These are phyloP conservation scores for Coemansia sp. DNA, from an alignment of 192 early-diverging fungal species.

Conservation along the genomic window DNA sequence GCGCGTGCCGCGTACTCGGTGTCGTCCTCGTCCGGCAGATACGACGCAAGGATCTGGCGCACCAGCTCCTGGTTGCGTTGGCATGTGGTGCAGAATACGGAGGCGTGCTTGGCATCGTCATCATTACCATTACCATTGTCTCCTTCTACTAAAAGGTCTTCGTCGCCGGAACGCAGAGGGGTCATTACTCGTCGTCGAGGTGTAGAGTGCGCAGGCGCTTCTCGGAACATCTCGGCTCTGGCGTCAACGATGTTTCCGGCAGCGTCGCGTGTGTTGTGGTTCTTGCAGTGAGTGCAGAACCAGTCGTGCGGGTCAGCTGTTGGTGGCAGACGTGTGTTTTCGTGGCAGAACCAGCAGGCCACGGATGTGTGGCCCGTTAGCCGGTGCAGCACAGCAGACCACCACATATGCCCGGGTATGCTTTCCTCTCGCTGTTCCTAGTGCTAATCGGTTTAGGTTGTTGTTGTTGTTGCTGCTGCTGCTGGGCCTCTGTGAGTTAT, in stretches of 20 bases:
- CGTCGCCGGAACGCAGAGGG: too few species aligned
- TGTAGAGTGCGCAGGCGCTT: constrained; percentile 13
- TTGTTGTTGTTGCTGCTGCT: too few species aligned
- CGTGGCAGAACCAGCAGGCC: constrained; percentile 51
- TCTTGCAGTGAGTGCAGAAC: constrained; percentile 42
- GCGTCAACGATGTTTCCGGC: constrained; percentile 38
- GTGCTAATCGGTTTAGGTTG: background rate
- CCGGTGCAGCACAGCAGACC: constrained; percentile 12
- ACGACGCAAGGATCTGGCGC: constrained; percentile 33
- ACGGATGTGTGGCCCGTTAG: constrained; percentile 17
- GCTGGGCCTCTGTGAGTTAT: background rate
- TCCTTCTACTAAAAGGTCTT: too few species aligned
- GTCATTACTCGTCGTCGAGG: background rate
- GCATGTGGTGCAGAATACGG: constrained; percentile 40
- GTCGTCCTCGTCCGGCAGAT: constrained; percentile 42
- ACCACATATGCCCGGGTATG: constrained; percentile 24
- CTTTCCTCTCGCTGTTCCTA: background rate
- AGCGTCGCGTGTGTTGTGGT: constrained; percentile 38
- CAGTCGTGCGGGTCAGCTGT: constrained; percentile 21
- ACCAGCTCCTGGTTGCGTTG: constrained; percentile 53
- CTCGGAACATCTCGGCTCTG: constrained; percentile 36
- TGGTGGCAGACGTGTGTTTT: constrained; percentile 21
- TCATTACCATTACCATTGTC: background rate
- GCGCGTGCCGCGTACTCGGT: constrained; percentile 21
- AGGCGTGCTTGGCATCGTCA: background rate